Conservation (phyloP, 768 basidiomycete genomes). For the Solioccasus polychromus region DNA sequence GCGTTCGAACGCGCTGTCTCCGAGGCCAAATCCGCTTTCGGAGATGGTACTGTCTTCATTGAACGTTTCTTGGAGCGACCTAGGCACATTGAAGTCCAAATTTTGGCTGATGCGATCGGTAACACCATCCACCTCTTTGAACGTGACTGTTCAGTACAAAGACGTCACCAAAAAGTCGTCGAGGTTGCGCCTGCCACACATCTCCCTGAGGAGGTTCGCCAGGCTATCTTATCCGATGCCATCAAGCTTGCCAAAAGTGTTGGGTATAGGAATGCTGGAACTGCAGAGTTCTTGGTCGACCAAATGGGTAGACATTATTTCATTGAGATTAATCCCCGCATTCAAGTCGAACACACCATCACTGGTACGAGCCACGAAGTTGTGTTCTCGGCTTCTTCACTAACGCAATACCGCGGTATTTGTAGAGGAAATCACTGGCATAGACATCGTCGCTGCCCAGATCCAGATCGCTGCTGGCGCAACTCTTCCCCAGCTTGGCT, state of each 20-base stretch:
- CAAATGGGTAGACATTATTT: slow-evolving; percentile 96
- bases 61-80: slow-evolving; percentile 97
- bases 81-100: slow-evolving; percentile 95
- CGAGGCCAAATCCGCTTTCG: slow-evolving; percentile 96
- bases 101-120: slow-evolving; percentile 86
- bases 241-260: slow-evolving; percentile 94
- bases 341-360: slow-evolving; percentile 99
- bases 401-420: background rate
- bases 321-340: slow-evolving; percentile 99
- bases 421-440: slow-evolving; percentile 97
- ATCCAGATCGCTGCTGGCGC: slow-evolving; percentile 99
- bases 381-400: background rate
- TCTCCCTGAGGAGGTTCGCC: slow-evolving; percentile 85
- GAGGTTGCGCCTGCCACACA: slow-evolving; percentile 97
- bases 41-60: slow-evolving; percentile 98
- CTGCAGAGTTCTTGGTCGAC: slow-evolving; percentile 97
- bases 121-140: slow-evolving; percentile 98
- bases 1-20: slow-evolving; percentile 89
- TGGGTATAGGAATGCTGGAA: slow-evolving; percentile 94
- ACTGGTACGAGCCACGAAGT: slow-evolving; percentile 58
- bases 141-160: slow-evolving; percentile 97
- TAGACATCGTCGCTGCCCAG: slow-evolving; percentile 98
- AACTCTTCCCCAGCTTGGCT: slow-evolving; percentile 88
- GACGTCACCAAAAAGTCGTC: slow-evolving; percentile 98
- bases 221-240: slow-evolving; percentile 85